A percentile compares a stretch with the other conserved stretches of the same genome.
Evolutionary conservation across 1,284 basidiomycete species (phyloP).

Genomic region (Phaffia rhodozyma): DNA sequence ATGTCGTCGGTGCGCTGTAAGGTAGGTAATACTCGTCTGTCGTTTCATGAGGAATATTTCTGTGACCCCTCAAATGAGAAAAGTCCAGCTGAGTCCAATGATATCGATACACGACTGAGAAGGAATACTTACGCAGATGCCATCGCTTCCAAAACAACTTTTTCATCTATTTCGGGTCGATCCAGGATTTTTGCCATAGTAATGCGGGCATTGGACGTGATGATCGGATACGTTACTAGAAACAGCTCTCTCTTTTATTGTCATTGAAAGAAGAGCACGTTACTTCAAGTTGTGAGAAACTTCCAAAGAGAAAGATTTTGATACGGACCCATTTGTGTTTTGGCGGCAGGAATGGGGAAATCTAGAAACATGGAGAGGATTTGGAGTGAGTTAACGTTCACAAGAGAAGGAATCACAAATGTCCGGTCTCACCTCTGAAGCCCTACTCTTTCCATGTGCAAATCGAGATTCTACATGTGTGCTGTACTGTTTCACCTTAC

Average conservation of each 20-base stretch:
- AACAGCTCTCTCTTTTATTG: neutral
- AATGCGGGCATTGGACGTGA: neutral
- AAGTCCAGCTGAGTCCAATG: no score
- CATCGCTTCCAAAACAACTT: neutral
- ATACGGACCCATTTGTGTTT: neutral
- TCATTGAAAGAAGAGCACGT: neutral
- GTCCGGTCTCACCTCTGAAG: conserved; percentile 22
- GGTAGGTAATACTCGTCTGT: no score
- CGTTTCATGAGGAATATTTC: no score
- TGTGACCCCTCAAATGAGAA: no score
- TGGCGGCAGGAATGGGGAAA: neutral
- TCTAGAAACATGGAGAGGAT: neutral
- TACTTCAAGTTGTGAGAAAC: neutral
- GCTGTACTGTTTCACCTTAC: conserved; percentile 24
- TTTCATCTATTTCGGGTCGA: conserved; percentile 3
- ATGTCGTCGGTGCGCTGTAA: no score
- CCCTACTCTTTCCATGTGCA: conserved; percentile 31
- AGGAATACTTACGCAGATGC: neutral
- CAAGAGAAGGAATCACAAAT: neutral
- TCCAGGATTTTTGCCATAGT: neutral
- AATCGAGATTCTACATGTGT: conserved; percentile 30
- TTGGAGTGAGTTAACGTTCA: neutral
- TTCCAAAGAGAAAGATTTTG: neutral
- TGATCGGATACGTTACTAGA: neutral
- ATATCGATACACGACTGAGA: neutral